Evolutionary conservation across 495 filamentous ascomycete species (phyloP).

Genomic region (Podospora comata): DNA sequence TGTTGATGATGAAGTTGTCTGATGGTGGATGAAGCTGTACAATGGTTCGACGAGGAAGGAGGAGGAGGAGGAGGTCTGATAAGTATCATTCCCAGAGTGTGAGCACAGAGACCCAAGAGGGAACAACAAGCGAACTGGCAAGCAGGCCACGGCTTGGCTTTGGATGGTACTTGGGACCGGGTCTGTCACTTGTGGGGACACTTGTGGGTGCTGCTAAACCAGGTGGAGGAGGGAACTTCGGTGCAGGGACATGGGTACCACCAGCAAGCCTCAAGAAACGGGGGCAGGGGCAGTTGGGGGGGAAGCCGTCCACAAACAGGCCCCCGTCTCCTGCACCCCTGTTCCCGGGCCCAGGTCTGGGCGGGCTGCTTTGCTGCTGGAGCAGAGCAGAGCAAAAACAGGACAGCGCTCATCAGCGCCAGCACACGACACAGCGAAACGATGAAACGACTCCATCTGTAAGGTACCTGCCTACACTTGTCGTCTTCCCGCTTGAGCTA

Average conservation of each 20-base stretch:
- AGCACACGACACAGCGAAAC: background rate
- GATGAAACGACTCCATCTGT: background rate
- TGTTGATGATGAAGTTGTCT: background rate
- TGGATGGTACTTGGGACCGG: background rate
- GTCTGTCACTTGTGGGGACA: background rate
- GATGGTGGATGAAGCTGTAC: background rate
- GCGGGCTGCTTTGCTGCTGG: too few species aligned
- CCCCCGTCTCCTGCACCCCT: background rate
- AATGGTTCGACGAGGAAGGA: background rate
- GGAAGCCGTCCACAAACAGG: background rate
- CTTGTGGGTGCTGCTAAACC: background rate
- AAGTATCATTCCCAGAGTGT: background rate
- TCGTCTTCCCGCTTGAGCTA: background rate
- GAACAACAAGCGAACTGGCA: background rate
- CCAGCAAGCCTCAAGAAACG: background rate
- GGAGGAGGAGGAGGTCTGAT: background rate
- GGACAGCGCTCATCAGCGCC: background rate
- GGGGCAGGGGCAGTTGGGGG: background rate
- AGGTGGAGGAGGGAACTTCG: background rate
- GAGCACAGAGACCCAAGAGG: background rate
- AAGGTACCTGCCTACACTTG: background rate
- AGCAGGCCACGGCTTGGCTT: background rate
- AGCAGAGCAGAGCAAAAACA: background rate
- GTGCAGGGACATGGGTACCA: background rate
- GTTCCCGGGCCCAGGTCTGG: background rate